phyloP scores from a whole-genome alignment of 768 basidiomycete genomes.

The Leccinum imitatum region DNA sequence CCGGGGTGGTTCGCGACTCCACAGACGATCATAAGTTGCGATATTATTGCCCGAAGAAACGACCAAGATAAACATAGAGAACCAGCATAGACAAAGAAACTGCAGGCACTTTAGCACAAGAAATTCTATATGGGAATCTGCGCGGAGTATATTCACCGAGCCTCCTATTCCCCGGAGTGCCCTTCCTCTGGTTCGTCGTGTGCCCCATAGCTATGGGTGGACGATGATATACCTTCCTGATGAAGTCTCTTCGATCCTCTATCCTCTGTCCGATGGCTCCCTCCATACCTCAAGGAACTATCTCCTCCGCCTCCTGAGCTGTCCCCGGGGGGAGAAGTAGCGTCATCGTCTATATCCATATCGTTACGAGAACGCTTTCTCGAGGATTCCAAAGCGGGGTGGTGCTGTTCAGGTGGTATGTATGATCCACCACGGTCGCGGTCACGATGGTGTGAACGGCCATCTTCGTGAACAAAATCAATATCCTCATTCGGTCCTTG shows the following conservation, averaged over 20 bases:
- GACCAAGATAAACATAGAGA: constrained; percentile 18
- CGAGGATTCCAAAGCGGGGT: constrained; percentile 41
- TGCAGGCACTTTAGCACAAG: constrained; percentile 32
- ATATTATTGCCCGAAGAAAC: constrained; percentile 18
- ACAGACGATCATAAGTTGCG: constrained; percentile 19
- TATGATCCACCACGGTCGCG: constrained; percentile 40
- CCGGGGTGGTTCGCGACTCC: constrained; percentile 13
- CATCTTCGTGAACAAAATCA: constrained; percentile 57
- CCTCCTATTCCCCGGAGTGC: constrained; percentile 33
- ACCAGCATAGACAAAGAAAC: constrained; percentile 16
- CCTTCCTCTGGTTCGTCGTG: constrained; percentile 34
- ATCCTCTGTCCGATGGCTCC: constrained; percentile 44
- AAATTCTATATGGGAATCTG: constrained; percentile 33
- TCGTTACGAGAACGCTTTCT: constrained; percentile 62
- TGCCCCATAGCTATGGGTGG: constrained; percentile 26
- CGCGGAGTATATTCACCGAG: constrained; percentile 21
- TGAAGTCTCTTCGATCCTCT: constrained; percentile 62
- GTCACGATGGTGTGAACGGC: constrained; percentile 37
- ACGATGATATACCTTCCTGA: constrained; percentile 38
- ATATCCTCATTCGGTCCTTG: constrained; percentile 42
- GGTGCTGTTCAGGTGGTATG: constrained; percentile 37
- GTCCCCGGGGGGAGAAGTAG: constrained; percentile 32
- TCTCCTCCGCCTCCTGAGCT: constrained; percentile 31
- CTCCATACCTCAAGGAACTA: constrained; percentile 34
- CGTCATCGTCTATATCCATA: constrained; percentile 63